phyloP scores from a whole-genome alignment of 2,329 filamentous ascomycete genomes.

The Verticillium zaregamsianum region DNA sequence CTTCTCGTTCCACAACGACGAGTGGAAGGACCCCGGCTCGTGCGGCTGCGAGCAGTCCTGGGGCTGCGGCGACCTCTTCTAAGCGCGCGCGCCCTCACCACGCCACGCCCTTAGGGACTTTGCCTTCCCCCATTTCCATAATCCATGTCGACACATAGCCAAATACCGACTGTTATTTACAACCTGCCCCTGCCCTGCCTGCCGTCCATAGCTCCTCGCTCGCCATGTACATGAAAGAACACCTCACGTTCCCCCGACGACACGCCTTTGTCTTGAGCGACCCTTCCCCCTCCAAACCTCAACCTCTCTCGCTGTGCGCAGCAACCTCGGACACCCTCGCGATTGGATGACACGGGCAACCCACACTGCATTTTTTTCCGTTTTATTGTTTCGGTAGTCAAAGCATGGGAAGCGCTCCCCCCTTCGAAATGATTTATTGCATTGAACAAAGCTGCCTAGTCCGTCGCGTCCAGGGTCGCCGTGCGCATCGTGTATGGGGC shows the following conservation, averaged over 20 bases:
- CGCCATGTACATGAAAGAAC: neutral
- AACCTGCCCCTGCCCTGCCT: neutral
- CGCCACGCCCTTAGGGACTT: neutral
- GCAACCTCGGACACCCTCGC: neutral
- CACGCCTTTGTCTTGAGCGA: neutral
- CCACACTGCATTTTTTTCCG: neutral
- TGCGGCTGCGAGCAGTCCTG: conserved; percentile 78
- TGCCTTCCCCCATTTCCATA: neutral
- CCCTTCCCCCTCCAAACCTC: neutral
- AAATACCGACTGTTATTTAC: conserved; percentile 1
- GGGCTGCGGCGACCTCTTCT: conserved; percentile 58
- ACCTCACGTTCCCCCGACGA: neutral
- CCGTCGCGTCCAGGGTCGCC: neutral
- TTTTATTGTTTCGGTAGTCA: neutral
- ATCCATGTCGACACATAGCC: neutral
- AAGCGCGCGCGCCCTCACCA: neutral
- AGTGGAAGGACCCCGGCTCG: conserved; percentile 71
- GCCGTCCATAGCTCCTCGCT: conserved; percentile 1
- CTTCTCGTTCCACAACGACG: conserved; percentile 77
- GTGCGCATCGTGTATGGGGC: neutral
- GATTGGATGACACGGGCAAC: neutral
- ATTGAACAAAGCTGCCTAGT: neutral
- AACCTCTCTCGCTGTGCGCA: neutral
- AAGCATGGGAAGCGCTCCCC: neutral
- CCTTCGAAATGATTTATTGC: neutral